Conservation (phyloP, 441 rosid genomes). For the Pelargonium citronellum region DNA sequence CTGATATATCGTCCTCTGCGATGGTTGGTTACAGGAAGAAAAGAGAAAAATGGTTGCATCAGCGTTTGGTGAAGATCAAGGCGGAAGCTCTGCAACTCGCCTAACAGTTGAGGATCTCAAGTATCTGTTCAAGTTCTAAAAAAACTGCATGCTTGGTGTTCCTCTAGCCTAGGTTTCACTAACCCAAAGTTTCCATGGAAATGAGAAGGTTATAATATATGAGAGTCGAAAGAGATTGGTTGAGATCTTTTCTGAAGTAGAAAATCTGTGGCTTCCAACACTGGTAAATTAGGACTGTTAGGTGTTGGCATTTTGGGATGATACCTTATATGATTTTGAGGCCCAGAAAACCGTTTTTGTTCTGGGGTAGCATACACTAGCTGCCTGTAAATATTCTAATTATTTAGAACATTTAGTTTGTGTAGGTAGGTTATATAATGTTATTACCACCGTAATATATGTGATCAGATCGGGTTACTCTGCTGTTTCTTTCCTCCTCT, state of each 20-base stretch:
- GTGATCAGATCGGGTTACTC: background rate
- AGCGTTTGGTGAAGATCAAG: conserved; percentile 86
- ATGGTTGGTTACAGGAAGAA: conserved; percentile 52
- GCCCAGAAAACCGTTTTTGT: conserved; percentile 36
- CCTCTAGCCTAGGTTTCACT: conserved; percentile 5
- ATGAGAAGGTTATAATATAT: background rate
- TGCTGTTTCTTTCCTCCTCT: no score
- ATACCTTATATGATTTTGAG: conserved; percentile 31
- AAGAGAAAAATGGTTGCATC: conserved; percentile 88
- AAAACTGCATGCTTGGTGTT: background rate
- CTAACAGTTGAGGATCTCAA: conserved; percentile 77
- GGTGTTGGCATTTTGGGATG: conserved; percentile 25
- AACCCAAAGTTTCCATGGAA: background rate
- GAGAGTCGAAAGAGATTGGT: conserved; percentile 11
- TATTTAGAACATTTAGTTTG: conserved; percentile 17
- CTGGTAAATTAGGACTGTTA: conserved; percentile 23
- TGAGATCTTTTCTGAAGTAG: conserved; percentile 22
- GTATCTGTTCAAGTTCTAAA: conserved; percentile 51
- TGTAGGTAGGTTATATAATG: conserved; percentile 1
- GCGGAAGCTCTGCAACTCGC: conserved; percentile 58
- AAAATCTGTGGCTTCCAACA: conserved; percentile 23
- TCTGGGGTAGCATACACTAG: conserved; percentile 27
- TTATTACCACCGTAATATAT: background rate
- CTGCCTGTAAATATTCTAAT: conserved; percentile 33
- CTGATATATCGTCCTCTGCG: conserved; percentile 9